A percentile compares a stretch with the other conserved stretches of the same genome.
phyloP scores from a whole-genome alignment of 1,284 basidiomycete species.

The Caloboletus inedulis region DNA sequence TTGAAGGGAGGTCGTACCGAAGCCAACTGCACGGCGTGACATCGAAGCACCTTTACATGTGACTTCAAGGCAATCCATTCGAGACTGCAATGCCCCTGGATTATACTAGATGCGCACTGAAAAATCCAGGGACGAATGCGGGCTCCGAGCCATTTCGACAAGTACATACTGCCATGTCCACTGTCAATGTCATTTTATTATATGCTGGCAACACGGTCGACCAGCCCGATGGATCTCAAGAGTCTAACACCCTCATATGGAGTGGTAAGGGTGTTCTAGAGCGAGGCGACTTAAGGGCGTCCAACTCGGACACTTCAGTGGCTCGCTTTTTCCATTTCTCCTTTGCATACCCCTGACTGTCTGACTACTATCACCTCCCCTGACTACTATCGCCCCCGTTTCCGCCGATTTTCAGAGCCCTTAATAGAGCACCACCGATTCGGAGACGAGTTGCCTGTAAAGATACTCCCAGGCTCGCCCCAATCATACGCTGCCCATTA shows the following conservation, averaged over 20 bases:
- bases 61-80: no score
- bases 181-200: no score
- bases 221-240: neutral
- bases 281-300: neutral
- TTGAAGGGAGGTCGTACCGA: no score
- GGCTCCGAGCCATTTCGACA: neutral
- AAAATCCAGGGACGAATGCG: neutral
- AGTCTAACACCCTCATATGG: neutral
- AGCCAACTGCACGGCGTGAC: no score
- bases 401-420: no score
- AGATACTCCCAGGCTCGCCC: neutral
- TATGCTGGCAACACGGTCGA: no score
- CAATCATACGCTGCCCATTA: neutral
- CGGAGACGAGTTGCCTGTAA: neutral
- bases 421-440: neutral
- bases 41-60: no score
- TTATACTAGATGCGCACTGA: neutral
- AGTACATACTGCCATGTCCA: no score
- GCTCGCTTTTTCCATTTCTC: no score
- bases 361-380: neutral
- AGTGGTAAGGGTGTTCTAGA: neutral
- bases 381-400: neutral
- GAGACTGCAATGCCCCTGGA: neutral
- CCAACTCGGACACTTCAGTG: no score
- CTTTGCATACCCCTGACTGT: neutral